Percentiles rank a stretch among this genome's conserved stretches.
Conservation (phyloP, 352 stramenopile genomes). For the Globisporangium irregulare region DNA sequence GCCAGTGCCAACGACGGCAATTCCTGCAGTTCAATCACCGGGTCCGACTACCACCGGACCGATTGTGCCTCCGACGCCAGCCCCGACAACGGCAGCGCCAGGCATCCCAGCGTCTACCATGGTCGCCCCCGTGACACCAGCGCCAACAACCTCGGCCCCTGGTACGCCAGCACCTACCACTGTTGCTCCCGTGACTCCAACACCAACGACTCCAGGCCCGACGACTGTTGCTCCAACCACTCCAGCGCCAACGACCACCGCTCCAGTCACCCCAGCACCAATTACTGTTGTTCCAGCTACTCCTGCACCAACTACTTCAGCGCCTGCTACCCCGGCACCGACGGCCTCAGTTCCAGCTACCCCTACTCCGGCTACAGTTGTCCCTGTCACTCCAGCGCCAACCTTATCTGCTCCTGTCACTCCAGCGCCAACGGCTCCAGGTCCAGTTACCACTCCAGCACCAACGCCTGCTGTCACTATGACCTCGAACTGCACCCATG, state of each 20-base stretch:
- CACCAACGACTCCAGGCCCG: background rate
- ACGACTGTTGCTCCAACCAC: background rate
- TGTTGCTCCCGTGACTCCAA: no score
- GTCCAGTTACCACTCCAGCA: background rate
- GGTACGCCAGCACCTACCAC: no score
- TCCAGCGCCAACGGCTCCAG: background rate
- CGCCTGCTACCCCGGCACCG: background rate
- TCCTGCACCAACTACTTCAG: background rate
- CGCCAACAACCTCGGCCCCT: background rate
- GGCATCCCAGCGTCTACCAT: no score
- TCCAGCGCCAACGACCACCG: background rate
- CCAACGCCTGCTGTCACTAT: background rate
- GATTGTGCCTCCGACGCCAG: no score
- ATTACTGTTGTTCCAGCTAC: background rate
- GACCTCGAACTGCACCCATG: conserved; percentile 25
- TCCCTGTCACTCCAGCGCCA: no score
- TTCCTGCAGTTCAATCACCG: no score
- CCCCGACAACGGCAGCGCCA: no score
- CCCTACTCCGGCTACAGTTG: no score
- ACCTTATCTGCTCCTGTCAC: no score
- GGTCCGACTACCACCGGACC: no score
- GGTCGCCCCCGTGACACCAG: background rate
- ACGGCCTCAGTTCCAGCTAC: background rate
- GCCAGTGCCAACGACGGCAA: background rate
- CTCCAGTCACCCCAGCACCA: background rate